These are phyloP conservation scores for Pseudotsuga menziesii DNA, from an alignment of 75 land plant species.

Conservation along the genomic window DNA sequence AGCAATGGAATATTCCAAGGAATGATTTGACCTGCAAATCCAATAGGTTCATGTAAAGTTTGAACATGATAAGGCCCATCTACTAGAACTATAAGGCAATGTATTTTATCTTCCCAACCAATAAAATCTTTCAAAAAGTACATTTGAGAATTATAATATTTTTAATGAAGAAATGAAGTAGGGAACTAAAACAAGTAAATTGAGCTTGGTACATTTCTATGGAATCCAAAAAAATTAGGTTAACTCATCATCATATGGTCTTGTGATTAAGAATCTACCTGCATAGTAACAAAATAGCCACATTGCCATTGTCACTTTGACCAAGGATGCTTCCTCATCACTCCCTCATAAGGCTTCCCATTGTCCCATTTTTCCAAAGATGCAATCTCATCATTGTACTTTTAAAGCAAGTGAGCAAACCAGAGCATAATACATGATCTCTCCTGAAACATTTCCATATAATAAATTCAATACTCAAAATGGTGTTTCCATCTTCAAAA, in stretches of 20 bases:
- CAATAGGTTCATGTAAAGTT: slow-evolving; percentile 52
- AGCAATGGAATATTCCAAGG: slow-evolving; percentile 57
- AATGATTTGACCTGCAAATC: slow-evolving; percentile 59
- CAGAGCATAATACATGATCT: slow-evolving; percentile 44
- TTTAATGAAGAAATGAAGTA: too few species aligned
- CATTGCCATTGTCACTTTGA: slow-evolving; percentile 54
- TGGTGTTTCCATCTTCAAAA: background rate
- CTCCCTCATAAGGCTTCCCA: slow-evolving; percentile 81
- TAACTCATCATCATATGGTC: too few species aligned
- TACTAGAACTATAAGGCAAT: slow-evolving; percentile 33
- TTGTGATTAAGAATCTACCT: slow-evolving; percentile 23
- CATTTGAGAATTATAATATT: too few species aligned
- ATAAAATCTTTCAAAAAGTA: slow-evolving; percentile 6
- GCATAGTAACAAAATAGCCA: slow-evolving; percentile 71
- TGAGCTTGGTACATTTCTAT: too few species aligned
- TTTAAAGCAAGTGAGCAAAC: slow-evolving; percentile 79
- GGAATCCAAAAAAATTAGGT: too few species aligned
- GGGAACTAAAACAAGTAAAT: too few species aligned
- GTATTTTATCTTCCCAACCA: slow-evolving; percentile 63
- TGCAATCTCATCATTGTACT: slow-evolving; percentile 78
- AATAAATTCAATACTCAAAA: background rate
- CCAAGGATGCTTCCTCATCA: slow-evolving; percentile 43
- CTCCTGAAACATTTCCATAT: slow-evolving; percentile 39
- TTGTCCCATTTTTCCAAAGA: slow-evolving; percentile 84
- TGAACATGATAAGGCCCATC: slow-evolving; percentile 33